These are phyloP conservation scores for Saturnispora hagleri DNA, from an alignment of 805 yeast genomes.

Conservation along the genomic window DNA sequence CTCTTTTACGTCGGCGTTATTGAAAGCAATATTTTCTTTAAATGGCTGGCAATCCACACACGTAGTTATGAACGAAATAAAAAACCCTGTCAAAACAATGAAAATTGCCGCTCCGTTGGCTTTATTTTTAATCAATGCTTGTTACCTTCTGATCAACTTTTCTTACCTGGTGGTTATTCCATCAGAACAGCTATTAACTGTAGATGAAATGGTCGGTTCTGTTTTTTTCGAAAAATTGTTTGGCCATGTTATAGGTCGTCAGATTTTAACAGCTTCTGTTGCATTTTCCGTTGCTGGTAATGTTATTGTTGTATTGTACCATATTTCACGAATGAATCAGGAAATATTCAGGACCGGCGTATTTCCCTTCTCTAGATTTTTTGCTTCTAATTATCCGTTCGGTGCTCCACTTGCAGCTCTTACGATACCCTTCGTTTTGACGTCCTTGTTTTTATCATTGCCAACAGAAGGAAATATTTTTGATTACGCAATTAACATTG, in stretches of 20 bases:
- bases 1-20: conserved; percentile 39
- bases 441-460: conserved; percentile 32
- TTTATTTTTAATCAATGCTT: conserved; percentile 32
- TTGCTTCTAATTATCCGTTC: conserved; percentile 47
- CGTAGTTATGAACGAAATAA: conserved; percentile 44
- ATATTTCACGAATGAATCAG: conserved; percentile 45
- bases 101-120: conserved; percentile 47
- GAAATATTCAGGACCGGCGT: conserved; percentile 50
- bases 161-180: conserved; percentile 46
- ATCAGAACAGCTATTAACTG: conserved; percentile 32
- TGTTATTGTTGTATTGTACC: conserved; percentile 44
- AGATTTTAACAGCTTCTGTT: conserved; percentile 38
- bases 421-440: conserved; percentile 33
- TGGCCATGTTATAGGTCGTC: conserved; percentile 40
- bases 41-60: conserved; percentile 51
- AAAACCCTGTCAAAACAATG: conserved; percentile 42
- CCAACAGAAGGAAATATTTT: conserved; percentile 43
- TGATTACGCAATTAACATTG: conserved; percentile 42
- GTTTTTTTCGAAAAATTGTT: conserved; percentile 41
- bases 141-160: conserved; percentile 39
- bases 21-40: conserved; percentile 43
- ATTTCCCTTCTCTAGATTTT: conserved; percentile 39
- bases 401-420: conserved; percentile 45
- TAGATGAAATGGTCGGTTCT: conserved; percentile 46
- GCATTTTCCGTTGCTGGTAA: conserved; percentile 51